Evolutionary conservation across 202 grass and related monocot genomes (phyloP), one percentile per base, ranked within the genome.

Genomic region (Carex sylvatica): DNA sequence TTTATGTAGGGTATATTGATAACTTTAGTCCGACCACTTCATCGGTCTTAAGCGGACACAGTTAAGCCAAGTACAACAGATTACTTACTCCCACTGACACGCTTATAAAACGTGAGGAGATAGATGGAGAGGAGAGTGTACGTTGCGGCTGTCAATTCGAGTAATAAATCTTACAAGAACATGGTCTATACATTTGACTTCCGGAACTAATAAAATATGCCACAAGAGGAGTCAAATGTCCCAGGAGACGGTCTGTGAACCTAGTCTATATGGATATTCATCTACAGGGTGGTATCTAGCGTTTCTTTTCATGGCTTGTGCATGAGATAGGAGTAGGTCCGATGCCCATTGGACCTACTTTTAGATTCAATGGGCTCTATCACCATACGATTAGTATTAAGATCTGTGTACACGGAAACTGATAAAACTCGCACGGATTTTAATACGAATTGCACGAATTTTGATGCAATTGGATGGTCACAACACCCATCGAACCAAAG

Each of bases 91-190:
- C 49, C n/a, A 20, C 80, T 82, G 80, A 68, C 80, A 82, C 80
- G 80, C 46, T 63, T 24, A 82, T 42, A 82, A 82, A 82, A 69
- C 80, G 44, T 82, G 80, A 68, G 62, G 52, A 55, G 77, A 46
- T 22, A 80, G 23, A 20, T 59, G 30, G 53, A 77, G 74, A 59
- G 74, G 53, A 77, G 74, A 38, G 74, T 59, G 80, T 82, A 82
- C 80, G 26, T 82, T 82, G 80, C 62, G 80, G 80, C 80, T 82
- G 80, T 82, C 61, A 70, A 69, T 82, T 69, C 46, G 23, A 68
- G 15, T 6, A 4, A 28, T 18, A 6, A 9, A 3, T 55, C 36
- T 82, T 35, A 28, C 80, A 28, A 38, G 31, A 7, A 67, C 80
- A 18, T 12, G 80, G 63, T 69, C 15, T 82, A 67, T 19, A 10